Evolutionary conservation across 2,329 filamentous ascomycete species (phyloP), one percentile per base, ranked within the genome.

Genomic region (Hypomyces perniciosus): DNA sequence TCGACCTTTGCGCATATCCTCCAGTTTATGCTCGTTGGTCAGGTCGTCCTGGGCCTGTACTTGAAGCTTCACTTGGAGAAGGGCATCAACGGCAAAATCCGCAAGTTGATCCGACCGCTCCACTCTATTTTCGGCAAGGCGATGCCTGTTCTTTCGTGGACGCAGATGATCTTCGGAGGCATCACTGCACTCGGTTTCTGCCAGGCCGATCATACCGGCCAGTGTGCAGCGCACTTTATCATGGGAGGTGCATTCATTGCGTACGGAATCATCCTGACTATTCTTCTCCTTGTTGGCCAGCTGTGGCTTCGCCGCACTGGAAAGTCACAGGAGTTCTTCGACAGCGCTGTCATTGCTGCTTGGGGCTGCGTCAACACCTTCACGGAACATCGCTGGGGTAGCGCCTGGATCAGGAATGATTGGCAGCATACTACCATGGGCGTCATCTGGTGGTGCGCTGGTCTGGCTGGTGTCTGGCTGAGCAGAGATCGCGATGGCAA

Each of bases 371-470:
- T 99, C 70, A 99, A 97, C 69, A 97, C 93, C 7, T 97, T 99
- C 61, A 99, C 93, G 13, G 93, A 97, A 69, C 93, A 99, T 66
- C 83, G 87, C 47, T 99, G 93, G 93, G 93, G 93, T 49, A 77
- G 77, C 1, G 79, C 81, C 0, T 99, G 93, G 93, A 90, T 87
- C 47, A 83, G 81, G 69, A 97, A 96, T 64, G 93, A 99, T 68
- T 83, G 96, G 72, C 92, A 99, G 68, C 93, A 99, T 68, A 99
- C 93, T 0, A 89, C 88, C n/a, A 97, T 99, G 92, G 93, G 93
- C n/a, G 83, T 99, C 55, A 84, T 99, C 46, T 99, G 93, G 93
- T 99, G 92, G 92, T 88, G 84, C 61, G 92, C 93, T 6, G 93
- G 93, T 27, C 73, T 99, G 30, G 80, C 92, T 8, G 93, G 93